Evolutionary conservation across 805 yeast species (phyloP).

Genomic region (Candida glaebosa): DNA sequence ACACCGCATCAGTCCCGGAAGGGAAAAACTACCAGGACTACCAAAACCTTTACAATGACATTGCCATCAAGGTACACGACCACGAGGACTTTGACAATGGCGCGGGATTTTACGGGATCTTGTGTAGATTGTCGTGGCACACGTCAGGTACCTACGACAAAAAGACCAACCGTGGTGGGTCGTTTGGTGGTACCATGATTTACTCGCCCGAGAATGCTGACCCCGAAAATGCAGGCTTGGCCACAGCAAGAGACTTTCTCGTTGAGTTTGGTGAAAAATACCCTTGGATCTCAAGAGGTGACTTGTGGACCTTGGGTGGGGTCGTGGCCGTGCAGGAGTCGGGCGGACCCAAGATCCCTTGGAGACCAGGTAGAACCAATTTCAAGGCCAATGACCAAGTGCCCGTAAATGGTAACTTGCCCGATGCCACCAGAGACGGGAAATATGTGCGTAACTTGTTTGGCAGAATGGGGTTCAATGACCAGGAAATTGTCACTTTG

Average conservation of each 20-base stretch:
- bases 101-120: slow-evolving; percentile 36
- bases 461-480: slow-evolving; percentile 47
- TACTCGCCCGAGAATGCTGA: slow-evolving; percentile 30
- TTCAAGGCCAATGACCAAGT: slow-evolving; percentile 43
- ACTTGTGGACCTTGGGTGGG: slow-evolving; percentile 76
- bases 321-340: slow-evolving; percentile 74
- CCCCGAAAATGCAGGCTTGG: slow-evolving; percentile 59
- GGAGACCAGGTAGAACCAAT: slow-evolving; percentile 84
- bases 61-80: slow-evolving; percentile 58
- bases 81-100: slow-evolving; percentile 33
- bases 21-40: slow-evolving; percentile 48
- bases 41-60: slow-evolving; percentile 67
- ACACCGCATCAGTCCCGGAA: slow-evolving; percentile 33
- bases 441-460: slow-evolving; percentile 64
- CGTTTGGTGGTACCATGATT: slow-evolving; percentile 37
- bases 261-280: slow-evolving; percentile 53
- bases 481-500: slow-evolving; percentile 39
- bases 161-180: slow-evolving; percentile 29
- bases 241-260: slow-evolving; percentile 52
- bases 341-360: slow-evolving; percentile 73
- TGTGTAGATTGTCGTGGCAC: slow-evolving; percentile 40
- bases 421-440: slow-evolving; percentile 66
- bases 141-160: slow-evolving; percentile 29
- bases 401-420: slow-evolving; percentile 70
- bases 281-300: slow-evolving; percentile 76